Evolutionary conservation across 192 early-diverging fungal species (phyloP).

Genomic region (Umbelopsis sp.): DNA sequence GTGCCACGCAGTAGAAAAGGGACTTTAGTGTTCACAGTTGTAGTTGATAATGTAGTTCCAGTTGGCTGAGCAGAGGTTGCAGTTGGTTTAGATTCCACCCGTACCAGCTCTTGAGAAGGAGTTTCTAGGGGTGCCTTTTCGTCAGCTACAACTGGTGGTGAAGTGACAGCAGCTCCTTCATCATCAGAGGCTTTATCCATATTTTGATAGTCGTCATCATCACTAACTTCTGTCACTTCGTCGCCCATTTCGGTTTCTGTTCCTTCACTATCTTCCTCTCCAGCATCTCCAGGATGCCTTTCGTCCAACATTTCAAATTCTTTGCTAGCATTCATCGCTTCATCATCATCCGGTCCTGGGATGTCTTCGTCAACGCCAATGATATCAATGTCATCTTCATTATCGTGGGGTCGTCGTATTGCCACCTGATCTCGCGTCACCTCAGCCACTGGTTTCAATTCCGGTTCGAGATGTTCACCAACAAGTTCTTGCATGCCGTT

Average conservation of each 20-base stretch:
- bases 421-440: neutral
- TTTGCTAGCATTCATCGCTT: slow-evolving; percentile 12
- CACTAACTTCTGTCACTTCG: slow-evolving; percentile 22
- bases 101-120: neutral
- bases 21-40: slow-evolving; percentile 51
- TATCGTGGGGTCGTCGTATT: slow-evolving; percentile 33
- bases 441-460: neutral
- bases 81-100: neutral
- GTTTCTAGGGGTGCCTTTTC: neutral
- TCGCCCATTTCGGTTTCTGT: slow-evolving; percentile 35
- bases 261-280: slow-evolving; percentile 27
- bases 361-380: slow-evolving; percentile 35
- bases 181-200: neutral
- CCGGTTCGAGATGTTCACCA: neutral
- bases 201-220: neutral
- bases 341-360: slow-evolving; percentile 25
- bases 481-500: neutral
- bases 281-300: neutral
- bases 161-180: neutral
- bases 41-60: slow-evolving; percentile 40
- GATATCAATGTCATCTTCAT: slow-evolving; percentile 28
- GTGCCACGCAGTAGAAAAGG: slow-evolving; percentile 65
- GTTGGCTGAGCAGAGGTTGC: slow-evolving; percentile 4
- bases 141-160: neutral
- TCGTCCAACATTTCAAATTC: neutral